A percentile compares a stretch with the other conserved stretches of the same genome.
Conservation (phyloP, 495 filamentous ascomycete species). For the Penicillium cosmopolitanum region DNA sequence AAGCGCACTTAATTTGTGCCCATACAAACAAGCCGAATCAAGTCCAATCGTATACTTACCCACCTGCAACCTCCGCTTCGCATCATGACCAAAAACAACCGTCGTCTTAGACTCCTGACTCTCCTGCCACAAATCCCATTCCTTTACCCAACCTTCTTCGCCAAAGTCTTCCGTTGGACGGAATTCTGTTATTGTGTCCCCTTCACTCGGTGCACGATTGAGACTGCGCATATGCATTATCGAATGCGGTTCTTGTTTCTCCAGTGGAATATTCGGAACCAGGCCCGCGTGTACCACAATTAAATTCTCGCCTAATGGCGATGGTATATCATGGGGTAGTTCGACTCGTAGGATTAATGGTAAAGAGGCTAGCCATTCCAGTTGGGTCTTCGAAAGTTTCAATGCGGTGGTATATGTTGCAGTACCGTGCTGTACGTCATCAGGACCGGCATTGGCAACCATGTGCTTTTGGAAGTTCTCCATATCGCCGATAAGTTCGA, state of each 20-base stretch:
- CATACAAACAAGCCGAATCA: conserved; percentile 32
- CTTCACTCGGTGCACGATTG: neutral
- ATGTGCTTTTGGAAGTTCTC: conserved; percentile 7
- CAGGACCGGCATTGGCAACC: neutral
- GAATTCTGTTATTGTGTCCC: neutral
- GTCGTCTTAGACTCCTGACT: conserved; percentile 17
- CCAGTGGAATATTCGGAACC: conserved; percentile 64
- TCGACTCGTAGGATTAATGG: conserved; percentile 71
- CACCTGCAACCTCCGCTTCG: conserved; percentile 29
- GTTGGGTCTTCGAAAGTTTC: conserved; percentile 53
- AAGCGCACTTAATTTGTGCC: conserved; percentile 27
- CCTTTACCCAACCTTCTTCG: conserved; percentile 27
- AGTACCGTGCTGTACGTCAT: conserved; percentile 1
- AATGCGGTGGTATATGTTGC: conserved; percentile 19
- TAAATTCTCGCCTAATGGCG: conserved; percentile 49
- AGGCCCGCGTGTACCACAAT: conserved; percentile 79
- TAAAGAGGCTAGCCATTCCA: conserved; percentile 63
- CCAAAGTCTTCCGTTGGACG: conserved; percentile 16
- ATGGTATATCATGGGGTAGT: conserved; percentile 34
- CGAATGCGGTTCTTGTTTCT: conserved; percentile 69
- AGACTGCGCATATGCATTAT: conserved; percentile 82
- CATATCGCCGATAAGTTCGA: neutral
- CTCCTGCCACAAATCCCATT: conserved; percentile 33
- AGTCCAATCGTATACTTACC: conserved; percentile 29
- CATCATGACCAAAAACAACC: conserved; percentile 35